These are phyloP conservation scores for Coffea canephora DNA, from an alignment of 257 asterid species.

Conservation along the genomic window DNA sequence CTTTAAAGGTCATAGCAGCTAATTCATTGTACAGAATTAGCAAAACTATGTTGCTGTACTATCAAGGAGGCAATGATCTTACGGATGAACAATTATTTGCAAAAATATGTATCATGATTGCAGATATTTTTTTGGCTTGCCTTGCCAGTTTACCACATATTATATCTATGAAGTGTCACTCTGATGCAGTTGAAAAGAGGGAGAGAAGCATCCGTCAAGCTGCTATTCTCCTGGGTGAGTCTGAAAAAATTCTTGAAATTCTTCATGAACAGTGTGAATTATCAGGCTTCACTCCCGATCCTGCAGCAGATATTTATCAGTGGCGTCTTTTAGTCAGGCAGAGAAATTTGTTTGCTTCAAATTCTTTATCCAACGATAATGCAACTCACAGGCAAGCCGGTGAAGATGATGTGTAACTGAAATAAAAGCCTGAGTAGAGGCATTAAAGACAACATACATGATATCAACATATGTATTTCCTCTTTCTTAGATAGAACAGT, in stretches of 20 bases:
- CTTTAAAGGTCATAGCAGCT: conserved; percentile 22
- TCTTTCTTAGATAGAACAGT: too few species aligned
- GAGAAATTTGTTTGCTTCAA: background rate
- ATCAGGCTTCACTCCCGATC: background rate
- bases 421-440: too few species aligned
- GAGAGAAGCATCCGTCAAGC: conserved; percentile 31
- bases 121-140: conserved; percentile 30
- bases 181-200: conserved; percentile 27
- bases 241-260: conserved; percentile 28
- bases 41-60: conserved; percentile 15
- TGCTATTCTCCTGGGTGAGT: conserved; percentile 30
- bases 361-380: background rate
- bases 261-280: conserved; percentile 14
- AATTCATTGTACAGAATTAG: conserved; percentile 37
- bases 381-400: background rate
- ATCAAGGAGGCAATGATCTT: background rate
- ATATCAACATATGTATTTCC: too few species aligned
- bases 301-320: conserved; percentile 22
- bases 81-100: conserved; percentile 22
- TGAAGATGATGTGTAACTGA: too few species aligned
- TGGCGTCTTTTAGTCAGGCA: conserved; percentile 27
- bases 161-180: conserved; percentile 27
- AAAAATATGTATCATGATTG: conserved; percentile 26
- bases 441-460: too few species aligned
- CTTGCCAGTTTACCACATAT: conserved; percentile 24